Evolutionary conservation across 2,329 filamentous ascomycete species (phyloP), one percentile per base, ranked within the genome.

Genomic region (Saccharata proteae): DNA sequence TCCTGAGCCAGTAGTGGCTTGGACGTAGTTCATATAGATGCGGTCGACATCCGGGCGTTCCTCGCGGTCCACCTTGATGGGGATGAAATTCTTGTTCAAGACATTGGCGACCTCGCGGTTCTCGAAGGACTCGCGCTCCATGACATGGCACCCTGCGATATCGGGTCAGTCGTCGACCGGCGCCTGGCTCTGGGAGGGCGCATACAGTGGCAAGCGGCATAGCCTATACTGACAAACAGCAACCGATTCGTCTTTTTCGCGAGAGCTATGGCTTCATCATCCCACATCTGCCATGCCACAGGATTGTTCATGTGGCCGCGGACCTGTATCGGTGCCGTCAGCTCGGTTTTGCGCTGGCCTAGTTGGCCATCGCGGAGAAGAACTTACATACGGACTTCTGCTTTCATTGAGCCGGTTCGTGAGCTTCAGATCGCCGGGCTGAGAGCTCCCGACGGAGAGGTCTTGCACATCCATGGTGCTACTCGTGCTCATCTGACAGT

Each of bases 1-100:
- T 7, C 85, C 88, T 2, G 74, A 78, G 13, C 81, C 85, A 36
- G 80, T 93, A 8, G 90, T 88, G 2, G 88, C 88, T 53, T 94
- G 85, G 23, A 93, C 79, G 55, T 93, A 98, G 61, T 93, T 93
- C 84, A 94, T 94, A 55, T 96, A 96, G 41, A 96, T 86, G 39
- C 81, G 77, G 50, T 98, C 90, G 41, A 96, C 75, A 50, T 96
- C 86, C 6, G 88, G 88, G 16, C 88, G 76, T 57, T 93, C 84
- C 57, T 98, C 90, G 38, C 86, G 75, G 56, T 98, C 90, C 47
- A 96, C 73, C 45, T 94, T 80, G 52, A 96, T 76, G 4, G 90
- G 88, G 26, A 98, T 74, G 54, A 96, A 98, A 35, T 74, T 72
- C 38, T 77, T 67, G 61, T 96, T 98, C 20, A 98, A 67, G 35